A percentile compares a stretch with the other conserved stretches of the same genome.
Conservation (phyloP, 495 filamentous ascomycete species). For the Pyrenula massariospora region DNA sequence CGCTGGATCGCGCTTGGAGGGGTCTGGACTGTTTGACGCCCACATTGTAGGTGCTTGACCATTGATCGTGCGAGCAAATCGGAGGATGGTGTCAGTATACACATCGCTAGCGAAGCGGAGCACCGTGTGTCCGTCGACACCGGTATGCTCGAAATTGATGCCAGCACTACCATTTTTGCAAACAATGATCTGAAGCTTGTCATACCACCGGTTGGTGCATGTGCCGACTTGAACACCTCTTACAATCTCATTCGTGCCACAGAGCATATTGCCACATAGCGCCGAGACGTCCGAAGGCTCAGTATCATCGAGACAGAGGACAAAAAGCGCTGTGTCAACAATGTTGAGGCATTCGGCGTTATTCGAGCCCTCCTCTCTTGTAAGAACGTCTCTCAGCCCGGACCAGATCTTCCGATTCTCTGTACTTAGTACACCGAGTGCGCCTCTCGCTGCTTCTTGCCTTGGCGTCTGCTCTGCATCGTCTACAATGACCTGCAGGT, state of each 20-base stretch:
- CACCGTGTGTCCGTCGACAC: slow-evolving; percentile 95
- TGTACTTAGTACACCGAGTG: slow-evolving; percentile 85
- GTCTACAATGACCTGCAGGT: slow-evolving; percentile 83
- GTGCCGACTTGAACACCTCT: slow-evolving; percentile 92
- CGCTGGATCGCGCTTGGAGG: slow-evolving; percentile 81
- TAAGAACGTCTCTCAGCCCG: slow-evolving; percentile 77
- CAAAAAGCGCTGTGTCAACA: slow-evolving; percentile 87
- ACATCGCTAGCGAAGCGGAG: slow-evolving; percentile 91
- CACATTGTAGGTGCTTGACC: slow-evolving; percentile 85
- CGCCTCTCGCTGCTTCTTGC: slow-evolving; percentile 87
- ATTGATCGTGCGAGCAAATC: slow-evolving; percentile 93
- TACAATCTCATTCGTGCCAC: slow-evolving; percentile 83
- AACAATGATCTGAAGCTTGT: slow-evolving; percentile 98
- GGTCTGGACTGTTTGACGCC: slow-evolving; percentile 84
- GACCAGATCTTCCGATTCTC: slow-evolving; percentile 97
- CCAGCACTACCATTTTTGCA: slow-evolving; percentile 97
- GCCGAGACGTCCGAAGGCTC: slow-evolving; percentile 69
- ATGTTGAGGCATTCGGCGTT: slow-evolving; percentile 91
- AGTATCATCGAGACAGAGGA: slow-evolving; percentile 84
- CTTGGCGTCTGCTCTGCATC: slow-evolving; percentile 83
- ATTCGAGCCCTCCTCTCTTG: slow-evolving; percentile 74
- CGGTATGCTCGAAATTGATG: slow-evolving; percentile 98
- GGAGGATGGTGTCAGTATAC: slow-evolving; percentile 95
- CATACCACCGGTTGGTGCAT: slow-evolving; percentile 97
- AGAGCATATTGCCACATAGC: slow-evolving; percentile 95